phyloP scores from a whole-genome alignment of 768 basidiomycete genomes.

The Boletus tomentosulus region DNA sequence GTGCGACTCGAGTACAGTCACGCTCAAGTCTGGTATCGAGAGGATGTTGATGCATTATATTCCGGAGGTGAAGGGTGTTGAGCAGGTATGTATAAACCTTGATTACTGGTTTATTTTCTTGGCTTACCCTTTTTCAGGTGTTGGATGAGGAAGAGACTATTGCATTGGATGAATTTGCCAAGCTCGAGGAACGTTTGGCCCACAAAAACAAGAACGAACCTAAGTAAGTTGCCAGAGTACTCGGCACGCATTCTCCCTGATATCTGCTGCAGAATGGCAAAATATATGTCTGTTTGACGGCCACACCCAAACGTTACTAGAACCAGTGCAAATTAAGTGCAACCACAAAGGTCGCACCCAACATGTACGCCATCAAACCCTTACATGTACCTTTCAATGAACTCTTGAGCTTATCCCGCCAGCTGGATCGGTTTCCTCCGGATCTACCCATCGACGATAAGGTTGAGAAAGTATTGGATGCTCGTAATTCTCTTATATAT shows the following conservation, averaged over 20 bases:
- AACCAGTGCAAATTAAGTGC: no score
- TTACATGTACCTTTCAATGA: neutral
- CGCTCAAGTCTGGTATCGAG: conserved; percentile 95
- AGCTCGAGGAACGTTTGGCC: conserved; percentile 70
- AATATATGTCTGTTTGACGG: conserved; percentile 71
- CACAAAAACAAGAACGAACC: conserved; percentile 41
- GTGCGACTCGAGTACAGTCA: conserved; percentile 90
- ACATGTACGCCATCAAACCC: neutral
- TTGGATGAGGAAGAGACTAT: conserved; percentile 87
- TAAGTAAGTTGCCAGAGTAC: conserved; percentile 37
- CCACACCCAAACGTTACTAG: neutral
- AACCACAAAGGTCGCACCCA: neutral
- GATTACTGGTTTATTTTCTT: neutral
- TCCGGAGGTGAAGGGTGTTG: conserved; percentile 89
- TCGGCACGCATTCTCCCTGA: neutral
- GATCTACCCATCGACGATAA: neutral
- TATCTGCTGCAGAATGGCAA: conserved; percentile 56
- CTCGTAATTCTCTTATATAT: neutral
- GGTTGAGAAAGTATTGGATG: neutral
- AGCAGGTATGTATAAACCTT: conserved; percentile 62
- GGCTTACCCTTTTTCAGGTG: conserved; percentile 46
- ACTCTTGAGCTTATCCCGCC: neutral
- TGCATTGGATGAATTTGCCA: conserved; percentile 83
- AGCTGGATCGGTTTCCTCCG: neutral
- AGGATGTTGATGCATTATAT: conserved; percentile 99